phyloP scores from a whole-genome alignment of 371 early-diverging fungal genomes.

The Mucor lusitanicus region DNA sequence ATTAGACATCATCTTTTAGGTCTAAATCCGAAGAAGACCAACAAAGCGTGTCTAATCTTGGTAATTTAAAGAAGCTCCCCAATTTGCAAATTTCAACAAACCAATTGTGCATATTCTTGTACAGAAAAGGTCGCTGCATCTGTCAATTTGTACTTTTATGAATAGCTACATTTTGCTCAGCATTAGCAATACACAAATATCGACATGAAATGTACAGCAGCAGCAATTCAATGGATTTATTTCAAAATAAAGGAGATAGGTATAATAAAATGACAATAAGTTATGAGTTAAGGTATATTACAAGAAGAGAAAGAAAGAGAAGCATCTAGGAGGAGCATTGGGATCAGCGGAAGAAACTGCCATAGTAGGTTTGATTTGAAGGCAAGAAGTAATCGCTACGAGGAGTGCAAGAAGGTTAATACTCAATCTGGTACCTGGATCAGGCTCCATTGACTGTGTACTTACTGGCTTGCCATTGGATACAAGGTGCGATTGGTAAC shows the following conservation, averaged over 20 bases:
- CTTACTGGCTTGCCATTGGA: constrained; percentile 1
- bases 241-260: not conserved
- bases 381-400: not conserved
- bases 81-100: not conserved
- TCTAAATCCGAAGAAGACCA: not conserved
- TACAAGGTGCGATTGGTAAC: not conserved
- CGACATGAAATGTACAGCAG: not conserved
- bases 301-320: not conserved
- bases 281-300: not conserved
- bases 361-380: constrained; percentile 4
- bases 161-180: not conserved
- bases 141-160: not conserved
- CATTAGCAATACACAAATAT: not conserved
- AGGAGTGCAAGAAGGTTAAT: not conserved
- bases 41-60: not conserved
- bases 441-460: not conserved
- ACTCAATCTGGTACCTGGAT: not conserved
- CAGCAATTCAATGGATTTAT: not conserved
- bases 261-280: not conserved
- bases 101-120: not conserved
- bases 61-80: not conserved
- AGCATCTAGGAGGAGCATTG: not conserved
- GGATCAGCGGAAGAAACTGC: not conserved
- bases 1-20: not conserved
- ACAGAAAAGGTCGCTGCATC: not conserved